Conservation (phyloP, 1,284 basidiomycete species). For the Moesziomyces antarcticus region DNA sequence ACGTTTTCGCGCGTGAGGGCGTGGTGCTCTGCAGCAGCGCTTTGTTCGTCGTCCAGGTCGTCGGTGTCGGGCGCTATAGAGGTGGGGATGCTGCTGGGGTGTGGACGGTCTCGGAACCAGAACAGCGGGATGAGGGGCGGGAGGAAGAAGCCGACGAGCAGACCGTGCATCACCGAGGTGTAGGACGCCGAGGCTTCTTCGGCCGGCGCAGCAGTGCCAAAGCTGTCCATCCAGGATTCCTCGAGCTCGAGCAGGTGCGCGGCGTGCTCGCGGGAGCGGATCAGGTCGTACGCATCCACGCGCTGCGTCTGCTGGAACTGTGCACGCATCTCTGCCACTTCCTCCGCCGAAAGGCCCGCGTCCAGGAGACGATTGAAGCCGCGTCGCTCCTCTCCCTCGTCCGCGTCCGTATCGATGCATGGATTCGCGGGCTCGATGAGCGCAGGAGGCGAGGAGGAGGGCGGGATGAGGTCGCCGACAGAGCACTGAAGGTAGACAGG, state of each 20-base stretch:
- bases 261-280: conserved; percentile 23
- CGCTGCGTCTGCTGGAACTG: conserved; percentile 30
- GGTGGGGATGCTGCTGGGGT: conserved; percentile 19
- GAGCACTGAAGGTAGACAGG: conserved; percentile 49
- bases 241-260: conserved; percentile 41
- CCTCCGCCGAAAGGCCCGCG: conserved; percentile 24
- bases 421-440: not conserved
- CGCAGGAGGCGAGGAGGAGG: not conserved
- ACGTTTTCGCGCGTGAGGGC: conserved; percentile 13
- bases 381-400: conserved; percentile 3
- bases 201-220: conserved; percentile 6
- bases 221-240: conserved; percentile 48
- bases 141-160: conserved; percentile 43
- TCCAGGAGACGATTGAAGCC: conserved; percentile 43
- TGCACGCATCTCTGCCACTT: conserved; percentile 33
- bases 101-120: conserved; percentile 28
- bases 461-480: conserved; percentile 20
- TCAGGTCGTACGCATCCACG: conserved; percentile 20
- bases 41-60: conserved; percentile 23
- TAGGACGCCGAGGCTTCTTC: conserved; percentile 7
- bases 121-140: conserved; percentile 33
- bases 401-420: not conserved
- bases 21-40: conserved; percentile 11
- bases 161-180: conserved; percentile 28
- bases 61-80: not conserved